Conservation (phyloP, 306 rosid species). For the Cucumis cinereus region DNA sequence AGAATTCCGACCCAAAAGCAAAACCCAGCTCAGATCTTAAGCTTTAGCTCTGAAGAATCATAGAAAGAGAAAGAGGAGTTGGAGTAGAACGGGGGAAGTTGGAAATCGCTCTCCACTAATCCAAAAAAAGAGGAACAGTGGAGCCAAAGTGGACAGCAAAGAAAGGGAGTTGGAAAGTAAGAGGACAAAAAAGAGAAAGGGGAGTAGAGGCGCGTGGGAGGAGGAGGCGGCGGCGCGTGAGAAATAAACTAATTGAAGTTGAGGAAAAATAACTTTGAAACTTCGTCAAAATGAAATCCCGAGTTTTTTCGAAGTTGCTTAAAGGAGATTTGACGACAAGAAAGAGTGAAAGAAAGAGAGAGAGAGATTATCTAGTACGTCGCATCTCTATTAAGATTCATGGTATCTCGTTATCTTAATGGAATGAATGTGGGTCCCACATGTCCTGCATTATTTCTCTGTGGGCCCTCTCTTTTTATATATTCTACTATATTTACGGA, state of each 20-base stretch:
- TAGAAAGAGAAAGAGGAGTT: not conserved
- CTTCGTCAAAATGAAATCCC: not conserved
- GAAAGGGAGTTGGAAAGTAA: not conserved
- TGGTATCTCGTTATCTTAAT: slow-evolving; percentile 4
- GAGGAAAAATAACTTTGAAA: not conserved
- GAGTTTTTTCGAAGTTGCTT: not conserved
- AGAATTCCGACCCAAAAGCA: not conserved
- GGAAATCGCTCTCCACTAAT: not conserved
- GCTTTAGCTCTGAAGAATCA: not conserved
- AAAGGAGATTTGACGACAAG: not conserved
- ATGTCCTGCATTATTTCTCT: not conserved
- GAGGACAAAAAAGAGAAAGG: not conserved
- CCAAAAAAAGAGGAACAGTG: slow-evolving; percentile 3
- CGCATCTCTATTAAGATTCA: not conserved
- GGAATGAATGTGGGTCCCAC: not conserved
- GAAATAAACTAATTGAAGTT: not conserved
- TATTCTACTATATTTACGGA: too few relatives aligned
- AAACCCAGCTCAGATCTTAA: not conserved
- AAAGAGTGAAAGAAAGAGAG: not conserved
- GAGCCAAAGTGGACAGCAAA: not conserved
- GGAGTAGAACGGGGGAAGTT: not conserved
- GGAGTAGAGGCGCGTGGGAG: not conserved
- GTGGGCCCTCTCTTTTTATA: not conserved
- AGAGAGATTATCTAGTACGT: not conserved
- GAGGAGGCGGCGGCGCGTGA: not conserved